A percentile compares a stretch with the other conserved stretches of the same genome.
phyloP scores from a whole-genome alignment of 495 filamentous ascomycete genomes.

The Penicillium mononematosum region DNA sequence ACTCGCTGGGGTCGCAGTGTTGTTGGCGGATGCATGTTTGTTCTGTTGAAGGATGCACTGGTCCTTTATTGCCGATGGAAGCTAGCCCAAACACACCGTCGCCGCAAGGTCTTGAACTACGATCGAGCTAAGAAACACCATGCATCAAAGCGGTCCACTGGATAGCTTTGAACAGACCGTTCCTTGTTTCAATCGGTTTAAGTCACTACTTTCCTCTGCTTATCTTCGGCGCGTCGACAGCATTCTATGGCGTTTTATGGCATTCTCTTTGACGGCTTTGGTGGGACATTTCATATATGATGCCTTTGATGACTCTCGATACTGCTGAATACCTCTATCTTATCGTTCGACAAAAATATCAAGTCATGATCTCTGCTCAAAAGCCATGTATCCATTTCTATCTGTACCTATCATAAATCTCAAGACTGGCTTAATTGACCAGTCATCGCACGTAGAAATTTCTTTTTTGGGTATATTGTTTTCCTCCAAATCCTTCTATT shows the following conservation, averaged over 20 bases:
- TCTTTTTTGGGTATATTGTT: background rate
- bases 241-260: conserved; percentile 28
- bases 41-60: conserved; percentile 73
- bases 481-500: background rate
- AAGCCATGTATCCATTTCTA: background rate
- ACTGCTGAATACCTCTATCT: conserved; percentile 5
- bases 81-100: conserved; percentile 64
- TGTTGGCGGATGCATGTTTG: conserved; percentile 75
- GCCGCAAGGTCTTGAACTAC: conserved; percentile 67
- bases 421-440: background rate
- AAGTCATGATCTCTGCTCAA: background rate
- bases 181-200: background rate
- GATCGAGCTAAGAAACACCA: conserved; percentile 44
- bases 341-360: background rate
- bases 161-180: background rate
- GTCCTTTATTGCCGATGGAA: conserved; percentile 73
- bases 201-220: background rate
- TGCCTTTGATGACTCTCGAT: conserved; percentile 25
- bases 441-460: background rate
- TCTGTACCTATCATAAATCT: conserved; percentile 2
- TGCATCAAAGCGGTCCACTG: conserved; percentile 20
- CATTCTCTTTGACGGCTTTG: conserved; percentile 13
- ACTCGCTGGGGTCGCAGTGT: conserved; percentile 75
- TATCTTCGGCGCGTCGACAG: conserved; percentile 19
- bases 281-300: conserved; percentile 18